These are phyloP conservation scores for Tolypocladium ophioglossoides DNA, from an alignment of 2,329 filamentous ascomycete genomes.

Conservation along the genomic window DNA sequence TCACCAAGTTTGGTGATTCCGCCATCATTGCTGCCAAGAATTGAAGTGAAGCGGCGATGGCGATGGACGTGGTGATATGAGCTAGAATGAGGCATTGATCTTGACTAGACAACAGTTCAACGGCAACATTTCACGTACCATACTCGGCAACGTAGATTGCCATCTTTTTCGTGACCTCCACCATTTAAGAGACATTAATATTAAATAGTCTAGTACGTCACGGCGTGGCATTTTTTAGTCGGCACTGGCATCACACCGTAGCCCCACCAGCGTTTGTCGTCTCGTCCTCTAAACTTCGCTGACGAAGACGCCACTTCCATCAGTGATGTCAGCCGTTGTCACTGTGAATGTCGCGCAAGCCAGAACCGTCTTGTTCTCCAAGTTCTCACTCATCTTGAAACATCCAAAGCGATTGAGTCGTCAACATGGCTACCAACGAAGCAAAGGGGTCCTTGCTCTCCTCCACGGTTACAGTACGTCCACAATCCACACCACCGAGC, in stretches of 20 bases:
- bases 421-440: background rate
- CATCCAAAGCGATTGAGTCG: background rate
- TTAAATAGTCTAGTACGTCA: no score
- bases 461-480: background rate
- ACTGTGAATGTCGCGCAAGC: background rate
- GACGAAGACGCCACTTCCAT: background rate
- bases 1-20: constrained; percentile 11
- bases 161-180: background rate
- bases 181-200: background rate
- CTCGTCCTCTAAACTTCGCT: background rate
- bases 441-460: background rate
- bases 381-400: no score
- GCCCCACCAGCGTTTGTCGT: background rate
- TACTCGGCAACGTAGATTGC: background rate
- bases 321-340: background rate
- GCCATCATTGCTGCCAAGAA: constrained; percentile 8
- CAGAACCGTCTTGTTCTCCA: no score
- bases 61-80: no score
- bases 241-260: background rate
- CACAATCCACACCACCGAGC: no score
- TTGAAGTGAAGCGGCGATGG: background rate
- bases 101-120: background rate
- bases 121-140: background rate
- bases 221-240: background rate
- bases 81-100: background rate